Percentiles rank a stretch among this genome's conserved stretches.
phyloP scores from a whole-genome alignment of 192 early-diverging fungal species.

The Glomus cerebriforme region DNA sequence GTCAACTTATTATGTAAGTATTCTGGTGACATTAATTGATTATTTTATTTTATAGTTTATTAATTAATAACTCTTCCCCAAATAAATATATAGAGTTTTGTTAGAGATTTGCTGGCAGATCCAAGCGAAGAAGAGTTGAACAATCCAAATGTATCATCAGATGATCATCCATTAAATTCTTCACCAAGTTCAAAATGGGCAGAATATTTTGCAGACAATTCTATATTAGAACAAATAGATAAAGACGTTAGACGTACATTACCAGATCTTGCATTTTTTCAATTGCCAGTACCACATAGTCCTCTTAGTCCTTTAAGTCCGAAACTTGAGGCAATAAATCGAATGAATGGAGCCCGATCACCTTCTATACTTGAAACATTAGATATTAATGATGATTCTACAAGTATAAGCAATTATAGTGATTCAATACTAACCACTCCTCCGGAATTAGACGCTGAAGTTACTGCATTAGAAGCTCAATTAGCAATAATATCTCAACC shows the following conservation, averaged over 20 bases:
- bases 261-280: slow-evolving; percentile 78
- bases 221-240: slow-evolving; percentile 70
- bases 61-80: neutral
- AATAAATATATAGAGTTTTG: slow-evolving; percentile 45
- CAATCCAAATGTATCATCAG: slow-evolving; percentile 20
- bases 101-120: slow-evolving; percentile 64
- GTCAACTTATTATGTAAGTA: slow-evolving; percentile 58
- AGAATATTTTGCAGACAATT: slow-evolving; percentile 61
- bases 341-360: slow-evolving; percentile 34
- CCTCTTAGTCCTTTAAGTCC: slow-evolving; percentile 52
- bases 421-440: neutral
- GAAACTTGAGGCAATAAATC: slow-evolving; percentile 41
- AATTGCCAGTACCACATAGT: slow-evolving; percentile 58
- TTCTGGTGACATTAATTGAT: too few relatives aligned
- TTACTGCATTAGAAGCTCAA: slow-evolving; percentile 1
- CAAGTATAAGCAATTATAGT: slow-evolving; percentile 1
- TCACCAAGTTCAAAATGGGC: slow-evolving; percentile 62
- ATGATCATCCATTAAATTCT: slow-evolving; percentile 50
- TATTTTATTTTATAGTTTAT: neutral
- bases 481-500: neutral
- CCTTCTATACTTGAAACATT: slow-evolving; percentile 39
- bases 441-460: slow-evolving; percentile 13
- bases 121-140: slow-evolving; percentile 47
- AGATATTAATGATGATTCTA: slow-evolving; percentile 18
- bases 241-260: slow-evolving; percentile 75